Conservation (phyloP, 257 asterid species). For the Voacanga thouarsii region DNA sequence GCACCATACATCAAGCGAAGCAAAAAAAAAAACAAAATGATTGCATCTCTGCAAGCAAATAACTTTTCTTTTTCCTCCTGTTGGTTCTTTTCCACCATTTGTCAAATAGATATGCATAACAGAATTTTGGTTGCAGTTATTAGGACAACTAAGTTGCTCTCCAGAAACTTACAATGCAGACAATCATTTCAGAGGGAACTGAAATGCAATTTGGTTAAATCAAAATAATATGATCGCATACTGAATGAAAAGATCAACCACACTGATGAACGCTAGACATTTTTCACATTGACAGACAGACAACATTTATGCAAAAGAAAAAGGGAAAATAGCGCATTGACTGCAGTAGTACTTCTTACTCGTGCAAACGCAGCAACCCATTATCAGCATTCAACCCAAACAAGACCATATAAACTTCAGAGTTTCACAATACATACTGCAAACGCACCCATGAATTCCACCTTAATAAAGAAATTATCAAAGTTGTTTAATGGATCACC, state of each 20-base stretch:
- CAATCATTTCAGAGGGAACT: not conserved
- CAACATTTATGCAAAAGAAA: not conserved
- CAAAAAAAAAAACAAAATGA: not conserved
- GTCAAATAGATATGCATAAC: not conserved
- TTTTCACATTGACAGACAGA: not conserved
- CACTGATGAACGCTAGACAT: not conserved
- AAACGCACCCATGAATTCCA: not conserved
- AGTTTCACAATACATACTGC: not conserved
- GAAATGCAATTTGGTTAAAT: not conserved
- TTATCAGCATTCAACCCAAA: not conserved
- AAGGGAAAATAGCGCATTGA: not conserved
- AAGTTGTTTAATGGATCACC: slow-evolving; percentile 37
- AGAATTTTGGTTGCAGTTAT: not conserved
- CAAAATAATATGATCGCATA: not conserved
- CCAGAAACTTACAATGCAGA: not conserved
- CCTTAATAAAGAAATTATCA: slow-evolving; percentile 3
- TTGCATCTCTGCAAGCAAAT: not conserved
- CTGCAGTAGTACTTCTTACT: not conserved
- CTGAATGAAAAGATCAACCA: not conserved
- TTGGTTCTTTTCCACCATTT: not conserved
- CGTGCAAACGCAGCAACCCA: not conserved
- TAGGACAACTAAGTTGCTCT: not conserved
- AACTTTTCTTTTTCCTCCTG: not conserved
- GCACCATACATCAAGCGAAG: no score
- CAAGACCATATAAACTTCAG: not conserved